Evolutionary conservation across 352 stramenopile genomes (phyloP).

Genomic region (Elongisporangium undulatum): DNA sequence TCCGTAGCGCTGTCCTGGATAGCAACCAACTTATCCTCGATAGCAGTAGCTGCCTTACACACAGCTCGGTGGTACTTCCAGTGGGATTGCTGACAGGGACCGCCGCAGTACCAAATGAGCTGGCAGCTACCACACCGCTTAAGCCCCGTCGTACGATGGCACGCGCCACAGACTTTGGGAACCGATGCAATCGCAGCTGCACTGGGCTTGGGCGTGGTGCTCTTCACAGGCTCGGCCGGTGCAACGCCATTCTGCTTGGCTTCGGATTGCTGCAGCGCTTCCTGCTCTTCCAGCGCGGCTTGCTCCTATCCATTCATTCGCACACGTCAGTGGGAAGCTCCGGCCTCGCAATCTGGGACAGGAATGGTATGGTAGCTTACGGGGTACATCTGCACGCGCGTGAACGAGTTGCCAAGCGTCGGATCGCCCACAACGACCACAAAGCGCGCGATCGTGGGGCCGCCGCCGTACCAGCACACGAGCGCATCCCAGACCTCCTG

Average conservation of each 20-base stretch:
- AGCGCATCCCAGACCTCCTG: slow-evolving; percentile 78
- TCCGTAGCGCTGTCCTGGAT: slow-evolving; percentile 31
- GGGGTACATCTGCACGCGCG: slow-evolving; percentile 75
- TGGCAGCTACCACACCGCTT: slow-evolving; percentile 78
- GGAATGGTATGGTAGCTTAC: slow-evolving; percentile 23
- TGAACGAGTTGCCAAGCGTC: slow-evolving; percentile 49
- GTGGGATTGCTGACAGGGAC: slow-evolving; percentile 66
- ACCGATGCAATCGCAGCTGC: slow-evolving; percentile 16
- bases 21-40: slow-evolving; percentile 36
- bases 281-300: slow-evolving; percentile 19
- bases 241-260: slow-evolving; percentile 8
- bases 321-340: background rate
- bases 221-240: slow-evolving; percentile 2
- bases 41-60: slow-evolving; percentile 34
- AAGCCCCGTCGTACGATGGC: slow-evolving; percentile 31
- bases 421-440: slow-evolving; percentile 61
- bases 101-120: slow-evolving; percentile 73
- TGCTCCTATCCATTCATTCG: slow-evolving; percentile 22
- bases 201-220: slow-evolving; percentile 9
- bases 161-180: slow-evolving; percentile 67
- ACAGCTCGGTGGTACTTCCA: slow-evolving; percentile 78
- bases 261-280: slow-evolving; percentile 5
- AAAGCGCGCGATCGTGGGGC: slow-evolving; percentile 69
- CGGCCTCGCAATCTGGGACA: slow-evolving; percentile 1
- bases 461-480: slow-evolving; percentile 59